Conservation (phyloP, 257 asterid genomes). For the Verbascum thapsus region DNA sequence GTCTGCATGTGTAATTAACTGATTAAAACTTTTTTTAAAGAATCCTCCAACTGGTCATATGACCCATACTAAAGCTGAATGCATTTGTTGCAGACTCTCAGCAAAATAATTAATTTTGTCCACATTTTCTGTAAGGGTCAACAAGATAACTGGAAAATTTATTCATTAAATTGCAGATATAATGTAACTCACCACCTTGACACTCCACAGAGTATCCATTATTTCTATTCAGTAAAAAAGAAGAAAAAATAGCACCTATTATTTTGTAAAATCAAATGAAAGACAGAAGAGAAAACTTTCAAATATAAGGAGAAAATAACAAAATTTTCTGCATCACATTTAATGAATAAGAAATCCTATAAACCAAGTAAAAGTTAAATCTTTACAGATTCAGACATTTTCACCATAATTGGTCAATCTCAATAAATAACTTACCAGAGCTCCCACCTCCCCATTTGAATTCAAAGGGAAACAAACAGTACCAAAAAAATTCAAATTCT, state of each 20-base stretch:
- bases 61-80: neutral
- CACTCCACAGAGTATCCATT: neutral
- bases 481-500: constrained; percentile 13
- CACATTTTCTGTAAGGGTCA: neutral
- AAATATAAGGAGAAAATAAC: neutral
- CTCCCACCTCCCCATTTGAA: too few species aligned
- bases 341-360: constrained; percentile 14
- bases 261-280: too few species aligned
- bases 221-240: too few species aligned
- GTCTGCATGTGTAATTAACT: neutral
- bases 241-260: too few species aligned
- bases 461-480: too few species aligned
- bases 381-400: neutral
- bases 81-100: constrained; percentile 1
- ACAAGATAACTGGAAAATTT: constrained; percentile 10
- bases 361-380: neutral
- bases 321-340: neutral
- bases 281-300: too few species aligned
- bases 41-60: neutral
- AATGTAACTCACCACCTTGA: neutral
- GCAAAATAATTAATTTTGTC: constrained; percentile 5
- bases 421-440: constrained; percentile 14
- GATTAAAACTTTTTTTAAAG: constrained; percentile 2
- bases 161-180: neutral
- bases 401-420: neutral